Base-by-base conservation (phyloP, 1,284 basidiomycete species). In the Ustilago curta region DNA sequence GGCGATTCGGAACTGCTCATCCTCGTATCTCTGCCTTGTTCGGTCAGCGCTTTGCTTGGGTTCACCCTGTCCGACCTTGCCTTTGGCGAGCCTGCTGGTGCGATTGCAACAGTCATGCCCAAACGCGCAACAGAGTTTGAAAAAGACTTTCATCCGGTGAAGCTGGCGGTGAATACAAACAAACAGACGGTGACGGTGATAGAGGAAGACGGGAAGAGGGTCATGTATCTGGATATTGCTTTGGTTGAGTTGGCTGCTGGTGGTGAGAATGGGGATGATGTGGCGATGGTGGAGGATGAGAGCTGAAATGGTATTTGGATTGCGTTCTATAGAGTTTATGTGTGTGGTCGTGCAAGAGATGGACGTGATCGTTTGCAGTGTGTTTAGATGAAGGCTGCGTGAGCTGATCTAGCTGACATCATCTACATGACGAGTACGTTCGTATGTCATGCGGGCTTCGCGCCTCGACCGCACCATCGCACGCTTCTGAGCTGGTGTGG, bases 141-240 rank as follows among this genome's bases (percentile, higher is more conserved):
- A 16, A 45, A 42, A 12, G 57, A 42, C 14, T 67, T 72, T 50
- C 40, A 53, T 3, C 48, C 70, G 2, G 56, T 18, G 48, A 59
- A 39, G 29, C 43, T 75, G 14, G 63, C 72, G 7, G 65, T 75
- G 44, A 75, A 69, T 21, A 59, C 44, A 2, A 63, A 52, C 56
- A 75, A 75, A 50, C 66, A 75, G 47, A 75, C 67, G 14, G 67
- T 61, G 0, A 58, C 67, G 6, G 51, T 75, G 37, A 37, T 56
- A 11, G 59, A 56, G 4, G 40, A 56, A 27, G 59, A 67, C 7
- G 59, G 56, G 0, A 63, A 54, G 45, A 55, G 63, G 37, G 18
- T 67, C 9, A 51, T 70, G 19, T 75, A 75, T 42, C 29, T 75
- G 27, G 72, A 72, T 25, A 58, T 68, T 3, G 53, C 64, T 1